These are phyloP conservation scores for Phallus indusiatus DNA, from an alignment of 768 basidiomycete species.

Conservation along the genomic window DNA sequence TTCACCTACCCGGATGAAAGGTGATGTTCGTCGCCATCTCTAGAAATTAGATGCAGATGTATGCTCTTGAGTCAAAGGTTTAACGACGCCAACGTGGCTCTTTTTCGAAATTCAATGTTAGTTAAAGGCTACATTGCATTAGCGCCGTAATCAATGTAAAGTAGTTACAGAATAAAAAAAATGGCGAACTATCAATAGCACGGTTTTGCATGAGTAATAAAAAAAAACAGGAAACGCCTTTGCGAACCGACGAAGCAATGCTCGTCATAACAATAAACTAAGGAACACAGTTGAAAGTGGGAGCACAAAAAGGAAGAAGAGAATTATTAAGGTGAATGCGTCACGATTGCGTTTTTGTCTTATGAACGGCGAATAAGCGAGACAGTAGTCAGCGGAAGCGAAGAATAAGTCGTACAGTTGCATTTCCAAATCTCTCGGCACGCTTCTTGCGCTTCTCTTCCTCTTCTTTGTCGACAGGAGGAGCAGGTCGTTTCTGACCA, in stretches of 20 bases:
- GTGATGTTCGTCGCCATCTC: conserved; percentile 39
- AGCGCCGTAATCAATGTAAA: not conserved
- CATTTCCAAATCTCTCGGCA: conserved; percentile 52
- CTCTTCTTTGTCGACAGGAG: conserved; percentile 47
- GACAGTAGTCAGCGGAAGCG: not conserved
- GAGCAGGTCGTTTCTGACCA: conserved; percentile 25
- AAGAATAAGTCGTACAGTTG: not conserved
- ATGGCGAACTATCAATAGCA: too few species aligned
- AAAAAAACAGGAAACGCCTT: not conserved
- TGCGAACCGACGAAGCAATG: not conserved
- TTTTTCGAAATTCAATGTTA: too few species aligned
- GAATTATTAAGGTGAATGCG: not conserved
- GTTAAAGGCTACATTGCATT: not conserved
- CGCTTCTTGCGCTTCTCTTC: conserved; percentile 47
- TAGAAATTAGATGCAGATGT: not conserved
- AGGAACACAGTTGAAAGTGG: not conserved
- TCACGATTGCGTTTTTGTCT: conserved; percentile 6
- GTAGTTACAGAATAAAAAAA: too few species aligned
- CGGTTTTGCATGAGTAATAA: too few species aligned
- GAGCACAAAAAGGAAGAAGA: not conserved
- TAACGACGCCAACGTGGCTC: too few species aligned
- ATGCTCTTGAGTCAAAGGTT: too few species aligned
- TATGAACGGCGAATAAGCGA: not conserved
- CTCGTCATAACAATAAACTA: not conserved
- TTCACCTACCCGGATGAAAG: conserved; percentile 52